Evolutionary conservation across 2,329 filamentous ascomycete genomes (phyloP).

Genomic region (Sporothrix luriei): DNA sequence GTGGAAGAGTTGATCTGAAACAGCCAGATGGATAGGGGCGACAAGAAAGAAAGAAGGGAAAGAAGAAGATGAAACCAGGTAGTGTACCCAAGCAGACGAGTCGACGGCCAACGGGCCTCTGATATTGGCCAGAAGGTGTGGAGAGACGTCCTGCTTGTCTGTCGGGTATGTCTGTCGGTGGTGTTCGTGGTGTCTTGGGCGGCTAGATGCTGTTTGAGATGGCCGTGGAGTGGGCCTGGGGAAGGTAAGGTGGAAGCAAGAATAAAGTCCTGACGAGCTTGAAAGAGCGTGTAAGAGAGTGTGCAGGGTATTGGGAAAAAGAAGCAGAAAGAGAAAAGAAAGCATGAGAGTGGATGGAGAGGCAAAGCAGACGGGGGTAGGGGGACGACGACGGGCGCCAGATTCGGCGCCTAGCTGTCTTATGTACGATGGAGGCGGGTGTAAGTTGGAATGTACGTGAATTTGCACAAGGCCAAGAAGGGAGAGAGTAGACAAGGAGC

Average conservation of each 20-base stretch:
- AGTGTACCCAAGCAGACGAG: conserved; percentile 54
- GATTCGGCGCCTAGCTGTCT: conserved; percentile 29
- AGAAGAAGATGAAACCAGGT: conserved; percentile 53
- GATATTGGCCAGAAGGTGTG: conserved; percentile 53
- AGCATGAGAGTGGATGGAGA: conserved; percentile 17
- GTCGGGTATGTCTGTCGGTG: not conserved
- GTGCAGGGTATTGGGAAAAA: not conserved
- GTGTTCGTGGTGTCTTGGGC: conserved; percentile 19
- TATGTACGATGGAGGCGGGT: conserved; percentile 2
- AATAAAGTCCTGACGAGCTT: not conserved
- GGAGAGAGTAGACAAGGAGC: not conserved
- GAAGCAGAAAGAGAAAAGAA: not conserved
- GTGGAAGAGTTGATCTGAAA: conserved; percentile 15
- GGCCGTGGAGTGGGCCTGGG: conserved; percentile 1
- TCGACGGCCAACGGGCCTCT: conserved; percentile 47
- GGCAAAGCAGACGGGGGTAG: conserved; percentile 8
- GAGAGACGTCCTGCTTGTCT: not conserved
- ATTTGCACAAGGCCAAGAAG: not conserved
- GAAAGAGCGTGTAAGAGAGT: not conserved
- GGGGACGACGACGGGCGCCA: conserved; percentile 15
- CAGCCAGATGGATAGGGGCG: not conserved
- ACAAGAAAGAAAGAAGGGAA: not conserved
- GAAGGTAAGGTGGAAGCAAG: not conserved
- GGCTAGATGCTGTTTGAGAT: conserved; percentile 27
- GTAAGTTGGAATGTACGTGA: not conserved